Evolutionary conservation across 78 protist genomes (phyloP).

Genomic region (Neovahlkampfia damariscottae): DNA sequence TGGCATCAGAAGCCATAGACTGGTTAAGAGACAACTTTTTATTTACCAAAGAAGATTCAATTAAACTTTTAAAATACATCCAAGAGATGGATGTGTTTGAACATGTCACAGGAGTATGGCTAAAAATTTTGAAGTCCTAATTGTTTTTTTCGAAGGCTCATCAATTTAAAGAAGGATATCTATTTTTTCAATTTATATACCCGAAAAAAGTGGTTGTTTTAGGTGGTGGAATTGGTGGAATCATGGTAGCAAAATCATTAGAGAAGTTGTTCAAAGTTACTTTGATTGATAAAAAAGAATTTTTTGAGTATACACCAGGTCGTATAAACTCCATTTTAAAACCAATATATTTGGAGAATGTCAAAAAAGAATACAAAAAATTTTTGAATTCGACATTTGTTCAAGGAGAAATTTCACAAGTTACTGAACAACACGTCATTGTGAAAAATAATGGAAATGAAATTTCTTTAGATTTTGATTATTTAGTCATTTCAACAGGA

Average conservation of each 20-base stretch:
- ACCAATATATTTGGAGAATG: background rate
- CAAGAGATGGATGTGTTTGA: too few species aligned
- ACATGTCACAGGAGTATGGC: too few species aligned
- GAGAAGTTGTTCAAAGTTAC: conserved; percentile 4
- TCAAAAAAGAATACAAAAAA: conserved; percentile 1
- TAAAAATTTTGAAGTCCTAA: too few species aligned
- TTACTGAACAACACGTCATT: background rate
- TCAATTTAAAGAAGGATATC: too few species aligned
- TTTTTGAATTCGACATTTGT: background rate
- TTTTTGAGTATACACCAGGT: conserved; percentile 8
- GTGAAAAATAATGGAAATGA: background rate
- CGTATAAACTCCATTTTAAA: too few species aligned
- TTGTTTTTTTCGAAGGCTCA: too few species aligned
- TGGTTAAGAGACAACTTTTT: too few species aligned
- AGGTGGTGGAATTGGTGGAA: conserved; percentile 11
- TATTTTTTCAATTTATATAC: too few species aligned
- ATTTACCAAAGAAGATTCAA: too few species aligned
- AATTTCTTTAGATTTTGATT: background rate
- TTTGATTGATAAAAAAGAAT: background rate
- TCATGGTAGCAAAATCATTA: background rate
- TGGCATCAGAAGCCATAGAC: too few species aligned
- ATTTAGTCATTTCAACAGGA: conserved; percentile 4
- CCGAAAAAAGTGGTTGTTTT: too few species aligned
- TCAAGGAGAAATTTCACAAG: conserved; percentile 1
- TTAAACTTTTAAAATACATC: too few species aligned